phyloP scores from a whole-genome alignment of 1,284 basidiomycete species.

The Sanghuangporus sanghuang region DNA sequence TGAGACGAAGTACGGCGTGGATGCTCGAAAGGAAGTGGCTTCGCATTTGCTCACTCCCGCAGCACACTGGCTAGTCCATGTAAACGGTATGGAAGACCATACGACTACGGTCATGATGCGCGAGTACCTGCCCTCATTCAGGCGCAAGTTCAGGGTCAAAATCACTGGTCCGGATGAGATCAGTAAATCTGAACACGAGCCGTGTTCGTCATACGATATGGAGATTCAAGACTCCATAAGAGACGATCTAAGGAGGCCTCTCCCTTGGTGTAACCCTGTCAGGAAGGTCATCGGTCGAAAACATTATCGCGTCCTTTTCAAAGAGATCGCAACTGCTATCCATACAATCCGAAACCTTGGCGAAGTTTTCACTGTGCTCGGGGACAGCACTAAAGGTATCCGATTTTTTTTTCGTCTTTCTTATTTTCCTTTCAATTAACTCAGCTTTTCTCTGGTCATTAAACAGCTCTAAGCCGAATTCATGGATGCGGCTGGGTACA shows the following conservation, averaged over 20 bases:
- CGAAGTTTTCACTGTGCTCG: background rate
- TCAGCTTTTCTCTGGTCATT: too few species aligned
- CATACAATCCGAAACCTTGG: background rate
- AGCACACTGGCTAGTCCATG: background rate
- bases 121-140: background rate
- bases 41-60: background rate
- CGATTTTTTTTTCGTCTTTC: background rate
- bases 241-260: background rate
- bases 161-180: background rate
- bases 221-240: background rate
- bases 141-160: background rate
- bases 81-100: background rate
- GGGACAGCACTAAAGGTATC: background rate
- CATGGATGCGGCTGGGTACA: conserved; percentile 1
- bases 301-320: conserved; percentile 4
- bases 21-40: background rate
- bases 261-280: background rate
- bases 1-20: background rate
- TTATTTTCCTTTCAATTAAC: background rate
- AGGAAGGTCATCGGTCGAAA: background rate
- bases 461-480: background rate
- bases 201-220: background rate
- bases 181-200: background rate
- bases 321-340: background rate
- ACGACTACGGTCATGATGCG: conserved; percentile 1